Conservation (phyloP, 768 basidiomycete genomes). For the Boletellus sp. region DNA sequence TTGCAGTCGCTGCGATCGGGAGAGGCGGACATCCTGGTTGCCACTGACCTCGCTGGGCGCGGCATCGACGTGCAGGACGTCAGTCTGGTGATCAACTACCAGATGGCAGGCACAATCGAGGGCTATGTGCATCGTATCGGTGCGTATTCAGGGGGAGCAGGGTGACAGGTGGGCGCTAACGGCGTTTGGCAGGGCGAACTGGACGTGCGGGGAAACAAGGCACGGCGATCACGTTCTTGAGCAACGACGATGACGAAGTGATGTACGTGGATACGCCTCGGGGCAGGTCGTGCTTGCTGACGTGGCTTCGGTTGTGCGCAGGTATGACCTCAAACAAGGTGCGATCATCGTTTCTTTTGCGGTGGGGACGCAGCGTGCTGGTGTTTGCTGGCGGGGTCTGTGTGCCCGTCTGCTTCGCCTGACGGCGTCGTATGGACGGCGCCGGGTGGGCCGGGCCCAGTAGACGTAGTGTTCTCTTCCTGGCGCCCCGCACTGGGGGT, state of each 20-base stretch:
- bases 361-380: too few relatives aligned
- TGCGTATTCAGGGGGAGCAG: conserved; percentile 35
- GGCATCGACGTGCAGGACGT: conserved; percentile 99
- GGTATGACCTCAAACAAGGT: conserved; percentile 96
- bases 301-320: conserved; percentile 28
- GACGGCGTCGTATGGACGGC: not conserved
- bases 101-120: conserved; percentile 96
- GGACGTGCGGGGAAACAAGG: conserved; percentile 97
- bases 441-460: not conserved
- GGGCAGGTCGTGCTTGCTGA: conserved; percentile 1
- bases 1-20: conserved; percentile 83
- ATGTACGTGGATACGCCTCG: conserved; percentile 59
- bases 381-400: too few relatives aligned
- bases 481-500: not conserved
- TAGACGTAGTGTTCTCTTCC: too few relatives aligned
- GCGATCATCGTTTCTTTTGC: conserved; percentile 17
- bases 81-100: conserved; percentile 93
- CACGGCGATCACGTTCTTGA: conserved; percentile 90
- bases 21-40: conserved; percentile 85
- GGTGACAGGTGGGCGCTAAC: not conserved
- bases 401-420: not conserved
- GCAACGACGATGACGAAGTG: conserved; percentile 94
- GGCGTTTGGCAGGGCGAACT: conserved; percentile 70
- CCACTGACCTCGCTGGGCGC: conserved; percentile 95
- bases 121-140: conserved; percentile 98